Evolutionary conservation across 2,329 filamentous ascomycete genomes (phyloP).

Genomic region (Torrubiella hemipterigena): DNA sequence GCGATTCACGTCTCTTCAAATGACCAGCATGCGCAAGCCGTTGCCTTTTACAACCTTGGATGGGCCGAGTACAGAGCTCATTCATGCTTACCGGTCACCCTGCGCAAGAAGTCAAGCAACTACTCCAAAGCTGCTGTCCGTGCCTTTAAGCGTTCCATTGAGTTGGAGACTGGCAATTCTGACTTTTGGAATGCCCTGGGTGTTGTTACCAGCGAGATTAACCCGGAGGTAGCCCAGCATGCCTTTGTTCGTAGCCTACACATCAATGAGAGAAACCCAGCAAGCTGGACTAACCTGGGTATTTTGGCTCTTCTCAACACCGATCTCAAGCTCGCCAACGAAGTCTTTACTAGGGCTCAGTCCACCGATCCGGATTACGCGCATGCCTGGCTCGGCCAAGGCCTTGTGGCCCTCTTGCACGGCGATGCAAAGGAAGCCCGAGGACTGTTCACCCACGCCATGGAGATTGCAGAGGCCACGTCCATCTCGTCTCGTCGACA

Average conservation of each 20-base stretch:
- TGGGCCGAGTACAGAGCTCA: conserved; percentile 86
- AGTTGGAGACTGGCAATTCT: conserved; percentile 83
- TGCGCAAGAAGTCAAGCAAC: conserved; percentile 46
- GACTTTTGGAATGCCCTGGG: conserved; percentile 98
- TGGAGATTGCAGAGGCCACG: conserved; percentile 78
- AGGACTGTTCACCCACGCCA: conserved; percentile 82
- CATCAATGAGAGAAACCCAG: conserved; percentile 76
- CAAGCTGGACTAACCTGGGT: conserved; percentile 84
- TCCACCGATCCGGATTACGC: conserved; percentile 90
- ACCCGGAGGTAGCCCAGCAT: conserved; percentile 81
- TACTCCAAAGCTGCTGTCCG: conserved; percentile 73
- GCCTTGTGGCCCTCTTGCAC: conserved; percentile 65
- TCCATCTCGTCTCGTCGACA: conserved; percentile 62
- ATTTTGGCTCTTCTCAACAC: conserved; percentile 75
- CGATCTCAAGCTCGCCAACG: conserved; percentile 76
- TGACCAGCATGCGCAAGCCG: conserved; percentile 78
- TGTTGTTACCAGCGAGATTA: conserved; percentile 77
- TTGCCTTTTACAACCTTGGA: conserved; percentile 95
- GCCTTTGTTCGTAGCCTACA: conserved; percentile 87
- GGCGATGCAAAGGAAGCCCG: conserved; percentile 69
- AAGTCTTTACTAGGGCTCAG: conserved; percentile 81
- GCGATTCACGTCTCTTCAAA: conserved; percentile 61
- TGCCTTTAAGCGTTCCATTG: conserved; percentile 92
- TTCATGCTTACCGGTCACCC: conserved; percentile 41
- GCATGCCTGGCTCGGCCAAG: conserved; percentile 89